Evolutionary conservation across 768 basidiomycete species (phyloP), one percentile per base, ranked within the genome.

Genomic region (Mycena indigotica): DNA sequence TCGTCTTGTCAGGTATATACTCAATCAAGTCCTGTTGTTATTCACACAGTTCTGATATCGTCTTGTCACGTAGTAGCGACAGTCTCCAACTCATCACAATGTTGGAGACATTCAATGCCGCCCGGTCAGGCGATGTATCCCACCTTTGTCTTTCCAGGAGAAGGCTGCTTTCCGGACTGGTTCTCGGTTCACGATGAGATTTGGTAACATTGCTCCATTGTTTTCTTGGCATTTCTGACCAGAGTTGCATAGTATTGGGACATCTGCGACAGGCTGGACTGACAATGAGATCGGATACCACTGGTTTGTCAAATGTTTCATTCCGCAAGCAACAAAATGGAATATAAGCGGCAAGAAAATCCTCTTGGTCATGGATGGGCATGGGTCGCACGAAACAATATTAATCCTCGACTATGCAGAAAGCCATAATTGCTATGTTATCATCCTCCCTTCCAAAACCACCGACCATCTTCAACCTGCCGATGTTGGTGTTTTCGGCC

Each of bases 301-400:
- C 17, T 72, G 70, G 69, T 49, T 71, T 3, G 17, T 56, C 29
- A 28, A 68, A 5, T 29, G 49, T 17, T 72, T 72, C 51, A 61
- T 66, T 19, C 52, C 35, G 16, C 32, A 68, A n/a, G 60, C 64
- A 5, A 49, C 56, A 10, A 32, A 52, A 10, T 13, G 35, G 10
- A 1, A 51, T 12, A 54, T 52, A 12, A 35, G 48, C 15, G 24
- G 25, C 10, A 50, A 49, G 25, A 59, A 52, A 0, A 52, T 57
- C n/a, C 39, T 64, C 3, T 53, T 75, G n/a, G 51, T 73, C 26
- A 50, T 70, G 5, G 70, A 74, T 64, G 67, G 74, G 3, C 73
- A 75, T 44, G 44, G 28, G 8, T 63, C 62, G 16, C 62, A 63
- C 29, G 21, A 56, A 19, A 53, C 58, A 2, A 40, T 35, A 8